These are phyloP conservation scores for Torulaspora microellipsoides DNA, from an alignment of 805 yeast species.

Conservation along the genomic window DNA sequence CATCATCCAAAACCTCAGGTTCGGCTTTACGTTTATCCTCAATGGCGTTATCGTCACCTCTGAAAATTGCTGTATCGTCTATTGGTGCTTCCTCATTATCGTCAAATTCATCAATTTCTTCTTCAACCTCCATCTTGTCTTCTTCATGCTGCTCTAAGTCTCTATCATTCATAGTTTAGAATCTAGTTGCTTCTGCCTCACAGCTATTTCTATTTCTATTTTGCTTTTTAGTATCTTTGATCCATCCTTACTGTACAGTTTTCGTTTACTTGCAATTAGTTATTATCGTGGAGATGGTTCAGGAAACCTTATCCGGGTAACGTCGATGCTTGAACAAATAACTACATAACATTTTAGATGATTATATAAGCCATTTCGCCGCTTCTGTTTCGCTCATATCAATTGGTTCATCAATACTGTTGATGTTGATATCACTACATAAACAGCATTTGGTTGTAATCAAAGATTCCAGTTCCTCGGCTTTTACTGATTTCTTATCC, in stretches of 20 bases:
- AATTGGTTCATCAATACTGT: conserved; percentile 61
- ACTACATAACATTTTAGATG: no score
- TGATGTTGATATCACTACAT: conserved; percentile 72
- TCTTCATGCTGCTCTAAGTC: conserved; percentile 6
- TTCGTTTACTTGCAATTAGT: no score
- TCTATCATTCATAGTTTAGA: conserved; percentile 6
- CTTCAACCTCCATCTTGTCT: conserved; percentile 21
- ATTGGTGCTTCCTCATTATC: conserved; percentile 34
- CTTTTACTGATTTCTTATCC: conserved; percentile 27
- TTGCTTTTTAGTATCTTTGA: no score
- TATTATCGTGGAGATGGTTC: no score
- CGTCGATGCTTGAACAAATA: no score
- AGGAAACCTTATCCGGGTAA: no score
- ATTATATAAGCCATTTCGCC: conserved; percentile 47
- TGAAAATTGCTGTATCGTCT: conserved; percentile 20
- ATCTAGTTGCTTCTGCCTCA: no score
- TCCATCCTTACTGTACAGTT: no score
- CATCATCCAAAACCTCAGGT: conserved; percentile 24
- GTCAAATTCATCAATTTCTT: conserved; percentile 35
- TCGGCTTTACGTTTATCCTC: conserved; percentile 16
- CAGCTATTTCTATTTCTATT: no score
- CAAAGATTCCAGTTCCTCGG: conserved; percentile 52
- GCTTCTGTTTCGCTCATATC: conserved; percentile 38
- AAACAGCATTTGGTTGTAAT: conserved; percentile 63
- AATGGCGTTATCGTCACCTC: conserved; percentile 12